Evolutionary conservation across 2,329 filamentous ascomycete genomes (phyloP).

Genomic region (Ophiostoma fasciatum): DNA sequence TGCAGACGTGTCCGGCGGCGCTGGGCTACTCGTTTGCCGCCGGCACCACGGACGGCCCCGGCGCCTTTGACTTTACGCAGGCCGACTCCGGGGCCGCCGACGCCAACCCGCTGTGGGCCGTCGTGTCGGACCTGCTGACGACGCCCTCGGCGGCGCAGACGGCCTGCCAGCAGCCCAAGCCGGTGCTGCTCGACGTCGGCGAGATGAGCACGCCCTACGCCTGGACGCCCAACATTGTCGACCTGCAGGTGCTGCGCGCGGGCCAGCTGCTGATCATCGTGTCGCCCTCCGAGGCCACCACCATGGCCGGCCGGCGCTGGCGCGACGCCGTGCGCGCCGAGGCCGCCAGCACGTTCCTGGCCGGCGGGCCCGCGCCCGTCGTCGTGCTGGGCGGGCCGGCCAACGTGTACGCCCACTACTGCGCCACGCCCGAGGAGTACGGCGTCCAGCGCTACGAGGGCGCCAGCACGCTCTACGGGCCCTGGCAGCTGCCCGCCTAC

Average conservation of each 20-base stretch:
- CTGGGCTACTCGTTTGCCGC: conserved; percentile 87
- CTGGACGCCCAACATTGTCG: conserved; percentile 81
- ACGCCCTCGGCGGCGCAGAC: conserved; percentile 53
- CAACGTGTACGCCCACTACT: conserved; percentile 81
- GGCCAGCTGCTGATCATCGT: conserved; percentile 76
- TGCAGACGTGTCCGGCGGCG: conserved; percentile 69
- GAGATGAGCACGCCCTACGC: conserved; percentile 59
- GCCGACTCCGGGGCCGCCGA: conserved; percentile 56
- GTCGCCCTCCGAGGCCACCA: conserved; percentile 77
- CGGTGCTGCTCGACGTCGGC: conserved; percentile 75
- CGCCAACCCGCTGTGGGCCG: conserved; percentile 60
- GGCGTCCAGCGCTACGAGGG: conserved; percentile 65
- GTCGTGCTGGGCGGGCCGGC: conserved; percentile 79
- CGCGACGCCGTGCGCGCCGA: conserved; percentile 49
- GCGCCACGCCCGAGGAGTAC: conserved; percentile 68
- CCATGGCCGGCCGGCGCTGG: conserved; percentile 85
- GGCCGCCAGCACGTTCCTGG: conserved; percentile 25
- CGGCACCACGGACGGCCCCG: conserved; percentile 82
- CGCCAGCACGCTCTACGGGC: conserved; percentile 81
- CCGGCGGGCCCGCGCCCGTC: conserved; percentile 37
- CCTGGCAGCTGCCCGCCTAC: conserved; percentile 68
- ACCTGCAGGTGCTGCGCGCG: conserved; percentile 69
- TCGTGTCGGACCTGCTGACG: conserved; percentile 56
- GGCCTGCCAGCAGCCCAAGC: conserved; percentile 66
- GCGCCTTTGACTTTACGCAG: conserved; percentile 85